Evolutionary conservation across 2,329 filamentous ascomycete species (phyloP).

Genomic region (Apiospora sp.): DNA sequence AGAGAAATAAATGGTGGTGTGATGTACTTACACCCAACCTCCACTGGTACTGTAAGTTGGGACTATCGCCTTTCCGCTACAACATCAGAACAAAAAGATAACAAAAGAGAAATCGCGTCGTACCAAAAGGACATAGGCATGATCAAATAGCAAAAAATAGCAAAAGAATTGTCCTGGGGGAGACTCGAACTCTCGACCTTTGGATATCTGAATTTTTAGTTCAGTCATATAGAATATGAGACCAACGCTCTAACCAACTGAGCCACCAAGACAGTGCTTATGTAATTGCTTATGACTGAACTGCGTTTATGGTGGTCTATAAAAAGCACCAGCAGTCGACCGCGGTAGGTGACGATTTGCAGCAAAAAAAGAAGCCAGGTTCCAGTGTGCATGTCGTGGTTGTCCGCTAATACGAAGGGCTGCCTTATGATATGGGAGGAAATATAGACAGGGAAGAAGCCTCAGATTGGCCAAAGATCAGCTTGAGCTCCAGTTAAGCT

Average conservation of each 20-base stretch:
- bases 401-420: too few relatives aligned
- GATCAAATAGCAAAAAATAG: too few relatives aligned
- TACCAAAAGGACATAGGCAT: not conserved
- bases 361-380: too few relatives aligned
- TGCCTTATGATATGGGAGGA: too few relatives aligned
- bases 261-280: constrained; percentile 20
- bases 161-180: constrained; percentile 5
- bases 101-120: not conserved
- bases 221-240: constrained; percentile 20
- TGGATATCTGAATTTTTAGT: constrained; percentile 17
- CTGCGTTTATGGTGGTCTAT: not conserved
- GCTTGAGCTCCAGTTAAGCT: not conserved
- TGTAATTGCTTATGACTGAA: constrained; percentile 5
- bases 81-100: not conserved
- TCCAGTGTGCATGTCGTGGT: too few relatives aligned
- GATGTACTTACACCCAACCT: too few relatives aligned
- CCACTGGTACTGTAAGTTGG: too few relatives aligned
- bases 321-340: not conserved
- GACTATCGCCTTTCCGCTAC: too few relatives aligned
- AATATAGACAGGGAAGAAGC: not conserved
- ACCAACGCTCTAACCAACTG: constrained; percentile 22
- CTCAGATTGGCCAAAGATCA: too few relatives aligned
- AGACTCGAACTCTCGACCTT: constrained; percentile 22
- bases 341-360: too few relatives aligned
- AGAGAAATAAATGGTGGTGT: too few relatives aligned